Base-by-base conservation (phyloP, 75 land plant species). In the Sequoia sempervirens region DNA sequence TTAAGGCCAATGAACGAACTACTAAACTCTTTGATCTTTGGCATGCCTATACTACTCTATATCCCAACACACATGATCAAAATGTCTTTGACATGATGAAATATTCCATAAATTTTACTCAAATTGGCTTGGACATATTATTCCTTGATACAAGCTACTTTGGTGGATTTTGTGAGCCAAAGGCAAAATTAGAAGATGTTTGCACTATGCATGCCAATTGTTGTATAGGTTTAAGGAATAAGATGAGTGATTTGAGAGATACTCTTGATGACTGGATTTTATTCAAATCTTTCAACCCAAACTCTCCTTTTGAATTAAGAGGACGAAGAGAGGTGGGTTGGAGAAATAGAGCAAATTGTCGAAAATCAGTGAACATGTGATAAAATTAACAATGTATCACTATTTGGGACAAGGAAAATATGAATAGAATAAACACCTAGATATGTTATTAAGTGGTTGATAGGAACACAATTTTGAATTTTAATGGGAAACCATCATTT, bases 141-240 rank as follows among this genome's bases (percentile, higher is more conserved):
- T 94, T 92, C 53, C 84, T 94, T 2, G 88, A 88, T 83, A 89
- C 95, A 5, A 70, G 61, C 4, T 84, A 84, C 69, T 89, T 92
- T 81, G 88, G 94, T 70, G 94, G 95, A n/a, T 92, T 94, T 78
- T 94, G 95, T 83, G 40, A 83, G 15, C 86, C 18, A 3, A 83
- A 84, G 69, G 83, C 72, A 36, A 87, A 89, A 61, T 69, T 92
- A 56, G 56, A 38, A 37, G 75, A 85, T 68, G 88, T 88, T 8
- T 37, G 79, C 52, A 92, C 93, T 14, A 85, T 92, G 92, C 93
- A 92, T 84, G 90, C 92, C 50, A 92, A 87, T 80, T 90, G 93
- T 66, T 92, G 94, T 73, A 58, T 80, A 26, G 91, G 91, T 36
- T 3, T 90, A 15, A 54, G 82, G 10, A 82, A 54, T 26, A 92